Base-by-base conservation (phyloP, 345 rosid genomes). In the Syzygium grande region DNA sequence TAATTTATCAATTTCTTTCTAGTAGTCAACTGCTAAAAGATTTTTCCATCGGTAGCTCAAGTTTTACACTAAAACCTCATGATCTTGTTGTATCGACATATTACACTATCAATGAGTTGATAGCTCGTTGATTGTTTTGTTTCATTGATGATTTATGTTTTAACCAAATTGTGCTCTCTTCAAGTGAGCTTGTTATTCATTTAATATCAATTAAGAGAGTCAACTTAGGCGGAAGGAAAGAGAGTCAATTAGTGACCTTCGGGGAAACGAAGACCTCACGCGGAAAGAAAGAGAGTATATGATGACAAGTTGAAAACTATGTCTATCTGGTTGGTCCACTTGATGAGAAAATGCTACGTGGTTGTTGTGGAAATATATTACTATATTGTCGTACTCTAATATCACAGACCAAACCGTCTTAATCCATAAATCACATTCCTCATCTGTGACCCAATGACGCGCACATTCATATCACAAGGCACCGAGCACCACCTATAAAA, bases 51-150 rank as follows among this genome's bases (percentile, higher is more conserved):
- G 3, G 2, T 56, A 56, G 22, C 25, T 23, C 61, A 56, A 56
- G 13, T 23, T 56, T 27, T 56, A 22, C 0, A 56, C 5, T 10
- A 0, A 11, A 56, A 56, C 6, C 61, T 22, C 13, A 23, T 2
- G n/a, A 56, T 56, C 12, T 56, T 56, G n/a, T 56, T 56, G 61
- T 56, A 56, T 56, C n/a, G 2, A 56, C n/a, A 56, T 56, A n/a
- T 56, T 56, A 27, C 61, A 23, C 14, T 1, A 56, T 56, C 61
- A 23, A 56, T 9, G 11, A 56, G 13, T 1, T 41, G 43, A 41
- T 0, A 55, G 59, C 27, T 55, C 4, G 1, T 11, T 22, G 0
- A 55, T 22, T 55, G 27, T 56, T 56, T 56, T 56, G n/a, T 23
- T 56, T 55, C 61, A 56, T 23, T 56, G n/a, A 56, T 0, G n/a